Evolutionary conservation across 2,329 filamentous ascomycete genomes (phyloP), one percentile per base, ranked within the genome.

Genomic region (Fusarium sambucinum): DNA sequence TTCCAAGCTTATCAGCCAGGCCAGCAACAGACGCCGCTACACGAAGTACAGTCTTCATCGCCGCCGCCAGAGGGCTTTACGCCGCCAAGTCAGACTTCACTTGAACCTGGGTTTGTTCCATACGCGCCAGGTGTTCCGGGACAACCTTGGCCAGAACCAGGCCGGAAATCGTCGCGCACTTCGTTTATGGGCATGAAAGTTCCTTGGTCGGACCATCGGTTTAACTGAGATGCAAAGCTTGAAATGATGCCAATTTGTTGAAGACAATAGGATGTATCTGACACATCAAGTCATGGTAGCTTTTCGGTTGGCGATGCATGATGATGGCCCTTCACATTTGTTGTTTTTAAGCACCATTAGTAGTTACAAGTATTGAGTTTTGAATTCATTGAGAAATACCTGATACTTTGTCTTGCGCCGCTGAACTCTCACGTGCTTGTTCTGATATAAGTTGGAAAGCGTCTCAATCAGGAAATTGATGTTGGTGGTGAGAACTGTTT

Each of bases 121-220:
- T 48, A 65, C 19, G 55, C 27, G 3, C 46, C 61, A n/a, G 32
- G 48, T 29, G 23, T 30, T 27, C 6, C 21, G 13, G 50, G 47
- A 17, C 40, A 55, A 13, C 14, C 41, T 12, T 45, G 23, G 16
- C 50, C 52, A 8, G 64, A 60, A 9, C 25, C 48, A 3, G 25
- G 11, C 9, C 45, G 50, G 2, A 59, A 65, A 25, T 52, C 61
- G 3, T 64, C 61, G 4, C 40, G 64, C 2, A 37, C 53, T 13
- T 68, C 64, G 0, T 68, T 68, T 25, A 65, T 68, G 55, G 64
- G 64, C 1, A 68, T 68, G 64, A 68, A 68, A 40, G 64, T 59
- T 32, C 59, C 64, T 0, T 68, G 64, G 64, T 50, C 64, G 16
- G 64, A 63, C 5, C 29, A 37, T 1, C 45, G 59, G 1, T 65